Conservation (phyloP, 1,284 basidiomycete genomes). For the Pseudomicrostroma phylloplanum region DNA sequence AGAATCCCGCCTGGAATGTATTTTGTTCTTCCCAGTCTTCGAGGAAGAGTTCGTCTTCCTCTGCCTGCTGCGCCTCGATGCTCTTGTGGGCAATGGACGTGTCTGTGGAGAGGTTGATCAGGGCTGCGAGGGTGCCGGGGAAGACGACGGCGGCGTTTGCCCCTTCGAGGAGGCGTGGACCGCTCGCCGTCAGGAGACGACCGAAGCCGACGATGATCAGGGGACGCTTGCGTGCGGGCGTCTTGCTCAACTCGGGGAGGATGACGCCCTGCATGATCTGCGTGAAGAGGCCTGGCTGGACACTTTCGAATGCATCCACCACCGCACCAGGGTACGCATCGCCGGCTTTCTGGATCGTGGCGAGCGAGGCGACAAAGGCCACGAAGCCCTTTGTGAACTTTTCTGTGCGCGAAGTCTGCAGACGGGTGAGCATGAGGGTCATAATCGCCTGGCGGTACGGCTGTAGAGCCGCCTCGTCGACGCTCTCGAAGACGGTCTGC, state of each 20-base stretch:
- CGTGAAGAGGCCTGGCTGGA: constrained; percentile 79
- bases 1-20: constrained; percentile 89
- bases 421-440: constrained; percentile 71
- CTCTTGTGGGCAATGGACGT: constrained; percentile 59
- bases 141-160: constrained; percentile 54
- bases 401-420: constrained; percentile 84
- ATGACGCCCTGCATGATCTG: constrained; percentile 75
- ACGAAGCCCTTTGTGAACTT: constrained; percentile 79
- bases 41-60: constrained; percentile 60
- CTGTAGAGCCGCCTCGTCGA: constrained; percentile 63
- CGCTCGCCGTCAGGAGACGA: constrained; percentile 68
- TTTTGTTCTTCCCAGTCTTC: constrained; percentile 77
- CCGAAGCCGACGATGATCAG: constrained; percentile 76
- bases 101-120: constrained; percentile 71
- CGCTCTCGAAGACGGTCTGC: constrained; percentile 66
- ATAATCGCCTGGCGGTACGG: constrained; percentile 69
- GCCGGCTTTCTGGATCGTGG: constrained; percentile 69
- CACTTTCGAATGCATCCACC: constrained; percentile 68
- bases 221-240: constrained; percentile 74
- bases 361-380: constrained; percentile 68
- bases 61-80: constrained; percentile 49
- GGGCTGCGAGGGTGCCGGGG: constrained; percentile 23
- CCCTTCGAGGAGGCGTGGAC: constrained; percentile 60
- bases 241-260: constrained; percentile 71
- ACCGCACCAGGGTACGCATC: constrained; percentile 65